phyloP scores from a whole-genome alignment of 169 alveolate species.

The Eimeria acervulina region DNA sequence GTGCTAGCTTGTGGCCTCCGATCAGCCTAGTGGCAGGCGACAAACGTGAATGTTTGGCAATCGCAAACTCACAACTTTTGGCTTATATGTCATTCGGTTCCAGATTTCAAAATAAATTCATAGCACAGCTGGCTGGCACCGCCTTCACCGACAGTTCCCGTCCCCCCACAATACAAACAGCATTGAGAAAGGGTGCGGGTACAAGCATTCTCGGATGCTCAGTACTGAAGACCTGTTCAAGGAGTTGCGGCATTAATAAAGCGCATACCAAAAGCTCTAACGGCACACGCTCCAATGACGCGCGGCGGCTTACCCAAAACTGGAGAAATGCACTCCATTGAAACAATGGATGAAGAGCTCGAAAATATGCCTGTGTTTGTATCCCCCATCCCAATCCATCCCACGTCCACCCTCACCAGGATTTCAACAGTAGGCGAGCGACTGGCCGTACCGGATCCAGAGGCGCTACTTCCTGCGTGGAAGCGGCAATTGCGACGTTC shows the following conservation, averaged over 20 bases:
- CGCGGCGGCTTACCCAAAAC: not conserved
- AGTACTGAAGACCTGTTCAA: not conserved
- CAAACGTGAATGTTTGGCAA: not conserved
- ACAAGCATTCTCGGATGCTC: not conserved
- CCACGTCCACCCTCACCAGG: constrained; percentile 32
- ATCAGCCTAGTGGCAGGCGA: not conserved
- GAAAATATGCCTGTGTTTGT: constrained; percentile 74
- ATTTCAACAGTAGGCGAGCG: constrained; percentile 67
- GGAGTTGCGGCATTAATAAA: not conserved
- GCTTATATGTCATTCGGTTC: not conserved
- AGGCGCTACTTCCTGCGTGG: constrained; percentile 65
- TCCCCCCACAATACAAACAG: not conserved
- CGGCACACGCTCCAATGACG: not conserved
- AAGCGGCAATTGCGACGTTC: constrained; percentile 71
- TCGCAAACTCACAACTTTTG: constrained; percentile 22
- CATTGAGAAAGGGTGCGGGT: not conserved
- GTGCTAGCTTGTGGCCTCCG: not conserved
- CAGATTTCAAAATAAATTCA: not conserved
- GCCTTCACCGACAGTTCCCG: not conserved
- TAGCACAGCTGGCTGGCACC: not conserved
- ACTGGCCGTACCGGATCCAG: constrained; percentile 30
- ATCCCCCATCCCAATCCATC: constrained; percentile 72
- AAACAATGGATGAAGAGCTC: constrained; percentile 21
- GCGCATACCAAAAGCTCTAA: not conserved
- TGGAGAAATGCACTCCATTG: not conserved